phyloP scores from a whole-genome alignment of 192 early-diverging fungal genomes.

The Mycoemilia scoparia region DNA sequence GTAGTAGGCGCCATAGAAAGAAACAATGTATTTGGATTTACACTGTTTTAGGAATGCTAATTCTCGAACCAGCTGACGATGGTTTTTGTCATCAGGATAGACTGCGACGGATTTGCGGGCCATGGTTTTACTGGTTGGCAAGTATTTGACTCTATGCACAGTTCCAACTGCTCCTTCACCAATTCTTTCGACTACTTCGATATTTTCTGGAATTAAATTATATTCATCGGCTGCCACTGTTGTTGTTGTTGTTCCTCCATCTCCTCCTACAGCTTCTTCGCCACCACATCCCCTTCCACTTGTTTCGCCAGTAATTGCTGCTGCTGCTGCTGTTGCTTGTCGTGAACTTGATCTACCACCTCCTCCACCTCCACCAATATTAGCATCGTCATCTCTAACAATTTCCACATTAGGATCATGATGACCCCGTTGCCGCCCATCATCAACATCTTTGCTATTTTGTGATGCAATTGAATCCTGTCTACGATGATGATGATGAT shows the following conservation, averaged over 20 bases:
- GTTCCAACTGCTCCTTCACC: conserved; percentile 91
- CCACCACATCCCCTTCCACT: conserved; percentile 3
- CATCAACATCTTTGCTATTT: no score
- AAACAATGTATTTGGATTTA: conserved; percentile 81
- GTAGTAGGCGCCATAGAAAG: conserved; percentile 84
- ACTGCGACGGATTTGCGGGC: conserved; percentile 71
- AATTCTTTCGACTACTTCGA: conserved; percentile 53
- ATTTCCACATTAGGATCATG: no score
- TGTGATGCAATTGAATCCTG: no score
- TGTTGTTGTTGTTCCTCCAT: conserved; percentile 8
- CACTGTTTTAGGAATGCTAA: conserved; percentile 77
- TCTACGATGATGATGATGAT: no score
- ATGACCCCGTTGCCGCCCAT: no score
- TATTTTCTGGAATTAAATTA: conserved; percentile 38
- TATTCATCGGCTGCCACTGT: conserved; percentile 22
- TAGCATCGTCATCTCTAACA: no score
- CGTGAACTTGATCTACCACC: neutral
- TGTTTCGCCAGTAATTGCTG: neutral
- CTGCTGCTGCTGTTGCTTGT: neutral
- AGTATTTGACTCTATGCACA: conserved; percentile 70
- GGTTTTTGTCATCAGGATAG: conserved; percentile 44
- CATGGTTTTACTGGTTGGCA: conserved; percentile 60
- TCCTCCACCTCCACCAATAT: neutral
- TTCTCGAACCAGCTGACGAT: conserved; percentile 78
- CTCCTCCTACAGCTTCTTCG: conserved; percentile 14